Base-by-base conservation (phyloP, 139 green algal genomes). In the Eudorina sp. region DNA sequence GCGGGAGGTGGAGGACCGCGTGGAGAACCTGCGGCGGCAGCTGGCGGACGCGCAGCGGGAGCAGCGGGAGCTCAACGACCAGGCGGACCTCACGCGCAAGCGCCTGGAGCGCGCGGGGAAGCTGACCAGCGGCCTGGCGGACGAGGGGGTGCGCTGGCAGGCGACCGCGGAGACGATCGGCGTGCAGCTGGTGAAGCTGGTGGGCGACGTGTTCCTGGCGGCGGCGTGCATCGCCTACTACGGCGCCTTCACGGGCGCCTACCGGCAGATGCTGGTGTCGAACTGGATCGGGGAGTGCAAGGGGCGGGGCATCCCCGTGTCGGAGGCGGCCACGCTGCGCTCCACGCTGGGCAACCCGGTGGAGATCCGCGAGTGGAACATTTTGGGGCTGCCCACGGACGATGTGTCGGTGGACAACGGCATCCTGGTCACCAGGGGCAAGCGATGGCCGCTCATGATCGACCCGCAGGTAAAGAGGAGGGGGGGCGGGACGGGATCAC, bases 401-500 rank as follows among this genome's bases (percentile, higher is more conserved):
- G 91, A 91, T 31, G 93, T 97, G 82, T 97, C 93, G 7, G 84
- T 96, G 36, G 96, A 98, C 86, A 97, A 97, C 88, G 95, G 93
- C 84, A 96, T 98, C 87, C 86, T 98, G 36, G 94, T 97, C 9
- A 96, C 93, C 34, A 87, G 94, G 3, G 94, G 92, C 72, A 95
- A 94, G 86, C 93, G 96, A 25, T 98, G 96, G 96, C 96, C 96
- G 82, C 92, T 98, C 43, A 97, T 97, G 94, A 97, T 98, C 69
- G 96, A 98, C 82, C 96, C 96, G n/a, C 94, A 96, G 91, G 93
- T 94, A 6, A 8, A 73, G 29, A 31, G 29, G 64, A 19, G n/a
- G 64, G 64, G 64, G n/a, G 64, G 64, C n/a, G 64, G 64, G 51
- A 16, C 51, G 13, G 13, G 51, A 60, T 60, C 51, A 60, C 14